Base-by-base conservation (phyloP, 2,329 filamentous ascomycete genomes). In the Arachnopeziza araneosa region DNA sequence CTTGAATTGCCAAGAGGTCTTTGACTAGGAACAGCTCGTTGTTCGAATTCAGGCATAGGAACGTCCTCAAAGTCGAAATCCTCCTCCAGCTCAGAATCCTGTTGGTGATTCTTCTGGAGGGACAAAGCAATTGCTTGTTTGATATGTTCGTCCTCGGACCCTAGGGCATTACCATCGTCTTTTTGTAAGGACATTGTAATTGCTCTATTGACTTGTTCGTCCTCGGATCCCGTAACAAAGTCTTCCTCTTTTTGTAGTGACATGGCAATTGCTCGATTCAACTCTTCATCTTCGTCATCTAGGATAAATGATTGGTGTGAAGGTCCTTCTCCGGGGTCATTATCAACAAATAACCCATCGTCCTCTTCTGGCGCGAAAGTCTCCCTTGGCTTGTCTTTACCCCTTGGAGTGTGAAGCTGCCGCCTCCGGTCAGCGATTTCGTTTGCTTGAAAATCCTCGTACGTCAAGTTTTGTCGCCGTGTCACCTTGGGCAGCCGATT, bases 111-210 rank as follows among this genome's bases (percentile, higher is more conserved):
- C n/a, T 79, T 87, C 66, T 87, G 83, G 48, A 98, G 76, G 5
- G 93, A 98, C 74, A 98, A 80, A 1, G 89, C 89, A 69, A 98
- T 96, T 14, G 93, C 93, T 63, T 81, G 83, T 61, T 85, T 85
- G 6, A 98, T 78, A 56, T 96, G 91, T 63, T 90, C 86, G 21
- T 93, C 89, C 49, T 90, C 85, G 19, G 54, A 24, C 24, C 82
- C 79, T 30, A 9, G 5, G 8, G 78, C 74, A 49, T 79, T 76
- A 19, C 57, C 63, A 50, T 60, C 58, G n/a, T 56, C 53, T 49
- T 56, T 24, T 10, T 32, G 50, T 26, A 98, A 76, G 5, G 93
- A 98, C 74, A 98, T 80, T 1, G 89, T 89, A 69, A 98, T 96
- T 14, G 93, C 93, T 63, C 81, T 83, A 61, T 85, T 85, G 6